Percentiles rank a stretch among this genome's conserved stretches.
phyloP scores from a whole-genome alignment of 2,329 filamentous ascomycete species.

The Hypoxylon sp. region DNA sequence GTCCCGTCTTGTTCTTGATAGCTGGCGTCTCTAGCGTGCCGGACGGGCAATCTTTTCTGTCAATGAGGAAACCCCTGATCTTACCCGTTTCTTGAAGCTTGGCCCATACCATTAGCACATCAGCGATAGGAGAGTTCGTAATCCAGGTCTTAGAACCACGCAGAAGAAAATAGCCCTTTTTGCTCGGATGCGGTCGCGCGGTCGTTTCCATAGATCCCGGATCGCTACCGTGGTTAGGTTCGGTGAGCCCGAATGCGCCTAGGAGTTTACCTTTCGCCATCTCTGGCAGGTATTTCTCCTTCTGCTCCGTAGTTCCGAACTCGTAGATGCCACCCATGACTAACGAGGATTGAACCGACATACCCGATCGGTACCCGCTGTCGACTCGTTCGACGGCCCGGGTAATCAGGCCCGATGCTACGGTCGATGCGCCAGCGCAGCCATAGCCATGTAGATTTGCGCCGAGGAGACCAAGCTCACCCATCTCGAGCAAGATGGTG shows the following conservation, averaged over 20 bases:
- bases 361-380: slow-evolving; percentile 90
- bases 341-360: slow-evolving; percentile 94
- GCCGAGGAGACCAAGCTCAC: slow-evolving; percentile 88
- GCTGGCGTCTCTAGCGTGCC: slow-evolving; percentile 92
- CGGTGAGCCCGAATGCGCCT: slow-evolving; percentile 90
- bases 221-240: slow-evolving; percentile 94
- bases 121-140: slow-evolving; percentile 91
- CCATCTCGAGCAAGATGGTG: slow-evolving; percentile 91
- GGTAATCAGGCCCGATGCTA: slow-evolving; percentile 91
- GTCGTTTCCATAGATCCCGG: slow-evolving; percentile 91
- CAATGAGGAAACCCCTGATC: slow-evolving; percentile 92
- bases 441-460: slow-evolving; percentile 89
- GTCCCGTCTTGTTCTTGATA: slow-evolving; percentile 95
- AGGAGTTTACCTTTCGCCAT: slow-evolving; percentile 87
- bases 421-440: slow-evolving; percentile 88
- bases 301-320: slow-evolving; percentile 88
- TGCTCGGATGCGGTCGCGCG: slow-evolving; percentile 86
- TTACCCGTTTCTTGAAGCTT: slow-evolving; percentile 92
- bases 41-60: slow-evolving; percentile 85
- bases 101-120: slow-evolving; percentile 90
- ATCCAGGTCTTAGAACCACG: slow-evolving; percentile 95
- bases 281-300: slow-evolving; percentile 83
- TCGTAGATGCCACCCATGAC: slow-evolving; percentile 94
- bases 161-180: slow-evolving; percentile 84
- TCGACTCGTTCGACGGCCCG: slow-evolving; percentile 92